Evolutionary conservation across 2,329 filamentous ascomycete genomes (phyloP).

Genomic region (Sarocladiaceae sp.): DNA sequence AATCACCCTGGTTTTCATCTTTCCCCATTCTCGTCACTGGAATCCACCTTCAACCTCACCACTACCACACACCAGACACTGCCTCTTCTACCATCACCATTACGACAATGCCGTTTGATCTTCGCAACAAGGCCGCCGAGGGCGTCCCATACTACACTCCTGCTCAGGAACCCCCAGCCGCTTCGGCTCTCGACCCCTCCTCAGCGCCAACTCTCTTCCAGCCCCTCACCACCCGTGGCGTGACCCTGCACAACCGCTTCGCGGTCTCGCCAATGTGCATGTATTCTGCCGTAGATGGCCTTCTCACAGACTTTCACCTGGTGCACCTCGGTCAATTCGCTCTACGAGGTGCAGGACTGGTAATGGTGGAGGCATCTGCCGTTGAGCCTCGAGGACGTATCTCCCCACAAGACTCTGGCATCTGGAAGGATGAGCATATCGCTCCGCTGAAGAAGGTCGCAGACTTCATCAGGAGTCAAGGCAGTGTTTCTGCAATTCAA

Average conservation of each 20-base stretch:
- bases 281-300: constrained; percentile 56
- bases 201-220: constrained; percentile 50
- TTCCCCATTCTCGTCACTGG: not conserved
- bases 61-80: not conserved
- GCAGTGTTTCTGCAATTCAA: constrained; percentile 74
- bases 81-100: not conserved
- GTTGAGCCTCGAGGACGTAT: constrained; percentile 77
- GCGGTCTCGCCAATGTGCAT: constrained; percentile 59
- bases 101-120: constrained; percentile 12
- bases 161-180: constrained; percentile 46
- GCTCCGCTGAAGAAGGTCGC: constrained; percentile 64
- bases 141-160: constrained; percentile 51
- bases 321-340: constrained; percentile 79
- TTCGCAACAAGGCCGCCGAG: constrained; percentile 33
- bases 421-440: constrained; percentile 84
- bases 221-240: constrained; percentile 49
- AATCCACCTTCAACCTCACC: not conserved
- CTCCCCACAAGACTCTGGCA: constrained; percentile 71
- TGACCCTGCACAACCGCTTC: constrained; percentile 51
- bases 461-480: constrained; percentile 77
- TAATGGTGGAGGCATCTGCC: constrained; percentile 74
- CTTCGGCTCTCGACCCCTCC: constrained; percentile 36
- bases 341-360: constrained; percentile 67
- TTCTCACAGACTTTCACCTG: constrained; percentile 76
- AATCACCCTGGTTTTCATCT: not conserved